Conservation (phyloP, 169 alveolate genomes). For the Cryptosporidium viatorum region DNA sequence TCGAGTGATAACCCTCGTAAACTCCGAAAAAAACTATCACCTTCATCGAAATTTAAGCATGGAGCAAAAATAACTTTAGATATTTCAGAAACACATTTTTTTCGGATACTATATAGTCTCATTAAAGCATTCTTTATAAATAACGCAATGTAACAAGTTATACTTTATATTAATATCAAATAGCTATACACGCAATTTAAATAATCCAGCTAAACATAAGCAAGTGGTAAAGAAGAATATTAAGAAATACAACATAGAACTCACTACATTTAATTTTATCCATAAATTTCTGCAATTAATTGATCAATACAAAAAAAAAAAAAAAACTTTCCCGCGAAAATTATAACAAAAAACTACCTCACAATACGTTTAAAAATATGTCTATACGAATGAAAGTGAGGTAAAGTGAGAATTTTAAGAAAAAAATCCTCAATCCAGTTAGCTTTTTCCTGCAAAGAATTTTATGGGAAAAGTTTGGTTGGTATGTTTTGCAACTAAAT, state of each 20-base stretch:
- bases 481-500: not conserved
- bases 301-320: not conserved
- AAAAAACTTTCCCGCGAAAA: conserved; percentile 30
- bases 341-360: conserved; percentile 26
- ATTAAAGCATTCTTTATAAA: too few species aligned
- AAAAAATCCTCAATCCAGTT: not conserved
- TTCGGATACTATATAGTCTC: too few species aligned
- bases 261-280: too few species aligned
- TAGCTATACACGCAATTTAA: too few species aligned
- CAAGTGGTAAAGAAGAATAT: too few species aligned
- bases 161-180: too few species aligned
- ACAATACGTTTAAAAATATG: conserved; percentile 55
- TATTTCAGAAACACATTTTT: too few species aligned
- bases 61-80: not conserved
- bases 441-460: not conserved
- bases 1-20: conserved; percentile 43
- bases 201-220: too few species aligned
- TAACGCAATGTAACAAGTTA: too few species aligned
- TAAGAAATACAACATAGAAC: not conserved
- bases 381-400: conserved; percentile 54
- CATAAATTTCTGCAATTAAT: not conserved
- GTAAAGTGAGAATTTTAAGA: conserved; percentile 7
- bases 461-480: conserved; percentile 10
- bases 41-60: not conserved
- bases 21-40: not conserved